These are phyloP conservation scores for Biscutella auriculata DNA, from an alignment of 441 rosid species.

Conservation along the genomic window DNA sequence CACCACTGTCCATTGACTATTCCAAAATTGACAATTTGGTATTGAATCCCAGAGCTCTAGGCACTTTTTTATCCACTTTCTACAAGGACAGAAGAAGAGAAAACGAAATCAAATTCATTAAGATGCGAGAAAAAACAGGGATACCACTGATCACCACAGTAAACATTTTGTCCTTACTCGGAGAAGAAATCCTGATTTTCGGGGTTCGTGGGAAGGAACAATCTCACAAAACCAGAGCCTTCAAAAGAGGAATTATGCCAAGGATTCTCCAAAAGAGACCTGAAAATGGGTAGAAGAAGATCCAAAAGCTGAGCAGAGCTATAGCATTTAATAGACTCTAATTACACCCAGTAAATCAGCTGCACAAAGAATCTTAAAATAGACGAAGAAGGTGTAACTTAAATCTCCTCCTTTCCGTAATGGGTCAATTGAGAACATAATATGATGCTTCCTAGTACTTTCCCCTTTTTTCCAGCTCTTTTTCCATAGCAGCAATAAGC, in stretches of 20 bases:
- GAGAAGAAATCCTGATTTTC: slow-evolving; percentile 87
- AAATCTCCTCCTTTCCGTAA: background rate
- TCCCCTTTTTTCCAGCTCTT: background rate
- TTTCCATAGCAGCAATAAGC: background rate
- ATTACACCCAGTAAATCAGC: slow-evolving; percentile 2
- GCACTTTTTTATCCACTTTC: slow-evolving; percentile 67
- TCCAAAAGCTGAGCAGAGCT: slow-evolving; percentile 3
- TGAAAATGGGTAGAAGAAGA: slow-evolving; percentile 27
- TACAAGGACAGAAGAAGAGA: slow-evolving; percentile 31
- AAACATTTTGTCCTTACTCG: slow-evolving; percentile 39
- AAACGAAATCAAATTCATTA: background rate
- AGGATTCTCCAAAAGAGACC: slow-evolving; percentile 87
- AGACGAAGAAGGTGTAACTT: background rate
- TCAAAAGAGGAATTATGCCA: slow-evolving; percentile 97
- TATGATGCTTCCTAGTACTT: background rate
- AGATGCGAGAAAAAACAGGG: slow-evolving; percentile 14
- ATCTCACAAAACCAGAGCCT: slow-evolving; percentile 91
- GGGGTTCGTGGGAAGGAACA: slow-evolving; percentile 87
- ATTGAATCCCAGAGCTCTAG: slow-evolving; percentile 82
- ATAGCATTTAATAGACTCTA: slow-evolving; percentile 5
- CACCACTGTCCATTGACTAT: slow-evolving; percentile 91
- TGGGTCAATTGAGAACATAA: background rate
- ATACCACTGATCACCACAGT: slow-evolving; percentile 16
- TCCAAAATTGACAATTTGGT: slow-evolving; percentile 99
- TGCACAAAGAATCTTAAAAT: background rate